These are phyloP conservation scores for Claviceps sp. DNA, from an alignment of 2,329 filamentous ascomycete genomes.

Conservation along the genomic window DNA sequence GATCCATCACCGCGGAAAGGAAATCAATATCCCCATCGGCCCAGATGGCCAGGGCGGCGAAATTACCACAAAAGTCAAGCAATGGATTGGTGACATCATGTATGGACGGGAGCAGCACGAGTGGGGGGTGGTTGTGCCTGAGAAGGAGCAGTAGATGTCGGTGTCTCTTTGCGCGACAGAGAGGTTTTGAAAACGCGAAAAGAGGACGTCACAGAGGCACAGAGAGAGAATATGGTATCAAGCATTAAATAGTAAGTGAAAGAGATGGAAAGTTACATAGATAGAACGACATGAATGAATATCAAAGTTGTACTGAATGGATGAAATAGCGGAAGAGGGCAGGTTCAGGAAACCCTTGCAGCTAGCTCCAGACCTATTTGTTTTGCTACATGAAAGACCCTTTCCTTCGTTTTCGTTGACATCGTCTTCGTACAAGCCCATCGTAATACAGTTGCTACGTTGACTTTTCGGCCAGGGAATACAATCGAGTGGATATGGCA, in stretches of 20 bases:
- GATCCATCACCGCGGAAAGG: conserved; percentile 53
- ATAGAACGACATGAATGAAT: background rate
- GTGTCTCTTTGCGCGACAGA: no score
- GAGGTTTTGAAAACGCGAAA: background rate
- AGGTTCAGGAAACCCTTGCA: no score
- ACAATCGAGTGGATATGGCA: no score
- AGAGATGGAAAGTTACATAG: background rate
- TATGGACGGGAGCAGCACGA: conserved; percentile 55
- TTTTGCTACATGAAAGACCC: no score
- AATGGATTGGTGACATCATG: conserved; percentile 59
- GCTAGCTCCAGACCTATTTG: no score
- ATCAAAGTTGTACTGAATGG: background rate
- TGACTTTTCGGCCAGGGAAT: no score
- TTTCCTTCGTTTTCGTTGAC: no score
- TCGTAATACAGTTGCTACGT: no score
- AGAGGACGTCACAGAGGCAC: background rate
- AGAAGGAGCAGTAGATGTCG: conserved; percentile 32
- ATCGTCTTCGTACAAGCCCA: no score
- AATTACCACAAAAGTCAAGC: conserved; percentile 50
- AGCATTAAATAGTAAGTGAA: background rate
- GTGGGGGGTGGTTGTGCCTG: conserved; percentile 56
- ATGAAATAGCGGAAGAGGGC: no score
- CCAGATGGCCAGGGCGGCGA: conserved; percentile 33
- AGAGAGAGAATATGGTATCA: background rate
- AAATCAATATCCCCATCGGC: conserved; percentile 50